Percentiles rank a stretch among this genome's conserved stretches.
Conservation (phyloP, 139 green algal genomes). For the Asterochloris erici region DNA sequence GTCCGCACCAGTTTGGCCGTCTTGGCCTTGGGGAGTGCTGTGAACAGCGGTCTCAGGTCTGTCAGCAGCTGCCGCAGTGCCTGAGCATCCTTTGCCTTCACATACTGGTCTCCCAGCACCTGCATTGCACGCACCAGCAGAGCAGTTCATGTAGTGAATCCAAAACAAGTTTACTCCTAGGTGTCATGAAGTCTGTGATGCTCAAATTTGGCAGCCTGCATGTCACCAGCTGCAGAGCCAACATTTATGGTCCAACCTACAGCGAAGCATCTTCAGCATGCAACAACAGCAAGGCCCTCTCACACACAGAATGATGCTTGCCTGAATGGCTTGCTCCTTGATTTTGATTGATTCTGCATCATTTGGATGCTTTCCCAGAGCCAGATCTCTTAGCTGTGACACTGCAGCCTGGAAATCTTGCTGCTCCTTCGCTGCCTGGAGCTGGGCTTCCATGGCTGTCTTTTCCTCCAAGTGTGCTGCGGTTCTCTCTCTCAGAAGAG, state of each 20-base stretch:
- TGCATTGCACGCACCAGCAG: conserved; percentile 19
- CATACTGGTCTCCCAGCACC: conserved; percentile 58
- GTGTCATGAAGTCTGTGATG: conserved; percentile 14
- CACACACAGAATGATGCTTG: conserved; percentile 19
- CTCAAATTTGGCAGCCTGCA: no score
- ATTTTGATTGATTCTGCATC: conserved; percentile 71
- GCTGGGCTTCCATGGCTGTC: no score
- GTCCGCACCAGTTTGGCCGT: conserved; percentile 96
- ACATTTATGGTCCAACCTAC: no score
- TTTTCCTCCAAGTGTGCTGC: no score
- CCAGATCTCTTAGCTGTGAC: conserved; percentile 27
- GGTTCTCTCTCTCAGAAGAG: no score
- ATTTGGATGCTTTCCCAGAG: conserved; percentile 37
- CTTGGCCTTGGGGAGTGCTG: conserved; percentile 93
- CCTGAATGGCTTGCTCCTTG: conserved; percentile 62
- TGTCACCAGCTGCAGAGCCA: no score
- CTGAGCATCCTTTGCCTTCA: conserved; percentile 63
- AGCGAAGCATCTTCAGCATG: no score
- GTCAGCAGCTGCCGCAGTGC: conserved; percentile 73
- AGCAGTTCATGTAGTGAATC: neutral
- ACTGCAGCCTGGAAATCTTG: conserved; percentile 1
- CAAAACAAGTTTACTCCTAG: no score
- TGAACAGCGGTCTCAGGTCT: conserved; percentile 86
- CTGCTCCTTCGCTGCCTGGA: no score
- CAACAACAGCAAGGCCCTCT: no score